Evolutionary conservation across 2,329 filamentous ascomycete species (phyloP), one percentile per base, ranked within the genome.

Genomic region (Lasiodiplodia theobromae): DNA sequence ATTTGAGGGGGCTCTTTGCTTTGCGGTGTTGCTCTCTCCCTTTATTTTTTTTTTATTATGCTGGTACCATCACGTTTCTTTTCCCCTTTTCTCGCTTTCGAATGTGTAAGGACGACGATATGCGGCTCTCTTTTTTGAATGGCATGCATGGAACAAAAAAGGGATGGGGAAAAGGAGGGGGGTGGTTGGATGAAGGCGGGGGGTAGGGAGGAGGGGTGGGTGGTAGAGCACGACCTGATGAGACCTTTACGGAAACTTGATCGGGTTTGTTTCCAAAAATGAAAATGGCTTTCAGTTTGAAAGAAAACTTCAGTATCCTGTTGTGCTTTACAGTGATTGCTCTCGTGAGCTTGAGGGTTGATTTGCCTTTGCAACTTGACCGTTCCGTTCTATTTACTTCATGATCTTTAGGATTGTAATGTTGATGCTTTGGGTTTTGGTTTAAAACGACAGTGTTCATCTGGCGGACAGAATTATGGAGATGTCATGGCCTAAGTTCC

Each of bases 161-260:
- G 40, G 23, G 25, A 25, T 18, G 10, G 16, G 25, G 58, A 21
- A 60, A 23, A 38, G 23, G 23, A 44, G n/a, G 56, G 6, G 6
- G 40, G 53, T 57, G 53, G 31, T 38, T 60, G 56, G 56, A 60
- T 47, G 56, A 47, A 47, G 40, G 40, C 10, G 40, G 40, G 2
- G 5, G 38, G 16, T 14, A n/a, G 21, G 16, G 38, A 28, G 37
- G 58, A 28, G 28, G 28, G 5, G 28, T 28, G 28, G n/a, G 14
- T 25, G 16, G 8, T 18, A 47, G 56, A 38, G 37, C 23, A 62
- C 23, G 58, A 62, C 58, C 40, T 62, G 58, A 49, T 62, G 58
- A 34, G n/a, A 47, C 18, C 23, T 47, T 60, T 47, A 60, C 34
- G 56, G 38, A 38, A 23, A 37, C 38, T 40, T 47, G 18, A 38